Evolutionary conservation across 495 filamentous ascomycete genomes (phyloP).

Genomic region (Corynascus novoguineensis): DNA sequence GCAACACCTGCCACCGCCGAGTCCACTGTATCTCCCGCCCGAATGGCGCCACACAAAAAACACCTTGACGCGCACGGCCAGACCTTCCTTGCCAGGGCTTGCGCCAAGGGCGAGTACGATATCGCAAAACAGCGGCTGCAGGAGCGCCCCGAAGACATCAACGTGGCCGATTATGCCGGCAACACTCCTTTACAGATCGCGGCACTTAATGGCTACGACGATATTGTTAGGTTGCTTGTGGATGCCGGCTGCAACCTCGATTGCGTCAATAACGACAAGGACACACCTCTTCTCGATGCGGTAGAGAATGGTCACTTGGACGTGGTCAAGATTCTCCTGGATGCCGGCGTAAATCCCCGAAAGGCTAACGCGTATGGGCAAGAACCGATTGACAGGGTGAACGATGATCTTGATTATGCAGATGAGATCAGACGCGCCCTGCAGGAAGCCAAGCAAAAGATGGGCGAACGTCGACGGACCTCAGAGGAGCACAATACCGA

Average conservation of each 20-base stretch:
- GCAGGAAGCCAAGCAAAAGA: constrained; percentile 47
- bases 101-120: constrained; percentile 70
- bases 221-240: constrained; percentile 78
- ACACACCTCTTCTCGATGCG: constrained; percentile 91
- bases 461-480: constrained; percentile 48
- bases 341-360: constrained; percentile 82
- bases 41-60: constrained; percentile 67
- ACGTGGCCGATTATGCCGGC: constrained; percentile 84
- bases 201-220: constrained; percentile 70
- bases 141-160: constrained; percentile 77
- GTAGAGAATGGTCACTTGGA: constrained; percentile 89
- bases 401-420: constrained; percentile 58
- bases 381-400: constrained; percentile 78
- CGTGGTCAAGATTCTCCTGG: constrained; percentile 80
- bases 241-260: constrained; percentile 77
- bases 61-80: constrained; percentile 79
- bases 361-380: constrained; percentile 80
- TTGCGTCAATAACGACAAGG: constrained; percentile 72
- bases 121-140: constrained; percentile 59
- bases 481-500: constrained; percentile 59
- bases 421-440: constrained; percentile 54
- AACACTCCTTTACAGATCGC: constrained; percentile 93
- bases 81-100: constrained; percentile 77
- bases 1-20: constrained; percentile 53
- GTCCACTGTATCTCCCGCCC: constrained; percentile 57